These are phyloP conservation scores for Sporothrix pallida DNA, from an alignment of 2,329 filamentous ascomycete species.

Conservation along the genomic window DNA sequence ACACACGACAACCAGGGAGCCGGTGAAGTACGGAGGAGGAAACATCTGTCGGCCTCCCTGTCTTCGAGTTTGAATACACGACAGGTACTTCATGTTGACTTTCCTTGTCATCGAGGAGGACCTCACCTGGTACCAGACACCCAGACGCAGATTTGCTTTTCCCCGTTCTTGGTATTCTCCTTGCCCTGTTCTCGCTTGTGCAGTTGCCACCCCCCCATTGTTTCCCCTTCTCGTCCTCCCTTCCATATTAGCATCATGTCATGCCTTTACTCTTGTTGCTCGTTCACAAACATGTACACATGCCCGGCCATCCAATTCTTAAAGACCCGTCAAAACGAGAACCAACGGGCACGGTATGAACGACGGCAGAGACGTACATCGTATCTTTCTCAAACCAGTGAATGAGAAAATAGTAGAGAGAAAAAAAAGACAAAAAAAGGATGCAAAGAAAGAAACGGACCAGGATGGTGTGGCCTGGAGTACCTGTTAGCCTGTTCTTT, in stretches of 20 bases:
- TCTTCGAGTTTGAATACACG: not conserved
- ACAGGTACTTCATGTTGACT: not conserved
- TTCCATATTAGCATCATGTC: not conserved
- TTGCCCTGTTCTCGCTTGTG: not conserved
- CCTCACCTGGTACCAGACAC: not conserved
- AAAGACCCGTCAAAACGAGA: not conserved
- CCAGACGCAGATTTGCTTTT: not conserved
- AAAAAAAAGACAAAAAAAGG: not conserved
- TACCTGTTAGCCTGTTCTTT: not conserved
- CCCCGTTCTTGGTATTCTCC: not conserved
- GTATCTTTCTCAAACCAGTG: not conserved
- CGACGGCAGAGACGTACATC: conserved; percentile 4
- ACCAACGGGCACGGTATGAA: not conserved
- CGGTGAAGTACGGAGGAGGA: not conserved
- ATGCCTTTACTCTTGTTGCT: not conserved
- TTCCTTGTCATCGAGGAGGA: not conserved
- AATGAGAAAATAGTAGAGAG: not conserved
- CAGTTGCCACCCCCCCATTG: not conserved
- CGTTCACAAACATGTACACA: too few species aligned
- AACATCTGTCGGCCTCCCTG: not conserved
- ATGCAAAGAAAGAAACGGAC: not conserved
- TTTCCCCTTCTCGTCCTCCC: not conserved
- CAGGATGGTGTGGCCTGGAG: not conserved
- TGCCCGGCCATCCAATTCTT: too few species aligned
- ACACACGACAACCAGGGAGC: not conserved